Evolutionary conservation across 2,329 filamentous ascomycete species (phyloP).

Genomic region (Diplocarpon rosae): DNA sequence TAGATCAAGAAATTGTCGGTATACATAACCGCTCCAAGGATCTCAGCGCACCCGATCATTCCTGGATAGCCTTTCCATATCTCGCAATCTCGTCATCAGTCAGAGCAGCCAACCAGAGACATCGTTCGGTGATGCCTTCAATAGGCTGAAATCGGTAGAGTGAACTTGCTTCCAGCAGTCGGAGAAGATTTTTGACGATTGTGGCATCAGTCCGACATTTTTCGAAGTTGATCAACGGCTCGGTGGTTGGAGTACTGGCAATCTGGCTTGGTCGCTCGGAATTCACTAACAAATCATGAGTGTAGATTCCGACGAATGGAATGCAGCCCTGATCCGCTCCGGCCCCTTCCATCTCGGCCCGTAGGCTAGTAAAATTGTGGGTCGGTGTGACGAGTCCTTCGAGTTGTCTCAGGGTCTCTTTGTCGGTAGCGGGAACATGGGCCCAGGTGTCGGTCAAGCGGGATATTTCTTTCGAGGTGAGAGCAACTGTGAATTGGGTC

Average conservation of each 20-base stretch:
- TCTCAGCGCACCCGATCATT: conserved; percentile 11
- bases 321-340: conserved; percentile 61
- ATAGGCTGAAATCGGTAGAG: conserved; percentile 64
- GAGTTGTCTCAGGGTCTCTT: conserved; percentile 54
- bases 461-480: conserved; percentile 62
- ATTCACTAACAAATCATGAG: conserved; percentile 74
- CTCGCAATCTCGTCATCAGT: conserved; percentile 62
- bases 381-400: conserved; percentile 66
- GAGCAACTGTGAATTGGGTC: conserved; percentile 67
- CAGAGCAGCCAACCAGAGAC: conserved; percentile 74
- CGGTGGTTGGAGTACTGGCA: conserved; percentile 51
- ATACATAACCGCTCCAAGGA: background rate
- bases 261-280: conserved; percentile 68
- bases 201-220: conserved; percentile 64
- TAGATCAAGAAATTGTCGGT: conserved; percentile 1
- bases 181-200: conserved; percentile 68
- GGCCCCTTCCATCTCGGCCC: conserved; percentile 66
- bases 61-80: conserved; percentile 25
- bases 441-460: conserved; percentile 62
- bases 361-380: conserved; percentile 65
- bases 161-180: conserved; percentile 69
- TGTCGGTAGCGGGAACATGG: conserved; percentile 53
- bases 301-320: conserved; percentile 75
- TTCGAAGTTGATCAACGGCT: conserved; percentile 74
- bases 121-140: conserved; percentile 67